Evolutionary conservation across 2,329 filamentous ascomycete species (phyloP), one percentile per base, ranked within the genome.

Genomic region (Gaeumannomyces sp.): DNA sequence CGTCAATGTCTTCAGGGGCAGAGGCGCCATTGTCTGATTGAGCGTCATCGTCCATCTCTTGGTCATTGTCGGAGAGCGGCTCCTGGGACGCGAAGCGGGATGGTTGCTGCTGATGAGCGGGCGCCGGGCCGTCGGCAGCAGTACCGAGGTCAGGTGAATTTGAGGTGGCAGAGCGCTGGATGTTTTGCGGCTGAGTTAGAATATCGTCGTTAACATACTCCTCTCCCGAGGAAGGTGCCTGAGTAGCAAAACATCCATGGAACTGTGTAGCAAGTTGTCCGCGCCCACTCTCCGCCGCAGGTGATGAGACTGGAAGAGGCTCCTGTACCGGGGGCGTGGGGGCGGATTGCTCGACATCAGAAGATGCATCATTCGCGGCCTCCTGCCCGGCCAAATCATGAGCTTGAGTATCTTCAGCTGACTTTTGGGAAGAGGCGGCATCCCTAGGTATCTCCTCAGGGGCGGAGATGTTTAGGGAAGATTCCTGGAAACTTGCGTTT

Each of bases 31-130:
- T 33, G 53, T 57, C 45, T 10, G 25, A 58, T 19, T 28, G n/a
- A 35, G 50, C 61, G 25, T 50, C 61, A 16, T 50, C 61, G 11
- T 63, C 61, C n/a, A 58, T 31, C 50, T n/a, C 31, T 7, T 57
- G 38, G n/a, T 56, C 61, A 25, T 57, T 22, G 3, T 64, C 56
- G 35, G 62, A 59, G 6, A 45, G 27, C 8, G 62, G 62, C 57
- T 64, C 62, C 33, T 64, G 62, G 14, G 62, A 64, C 16, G 33
- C 33, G 35, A 64, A 64, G 14, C 62, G 25, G 27, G 57, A 29
- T 25, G 60, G n/a, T 11, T 11, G 45, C 22, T n/a, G 22, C 45
- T 11, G 45, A 10, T 53, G 45, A 11, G 45, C 22, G 19, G 38
- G 19, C 19, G 19, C 38, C 19, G 19, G 38, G 16, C 19, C 38